These are phyloP conservation scores for Kappamyces sp. DNA, from an alignment of 192 early-diverging fungal genomes.

Conservation along the genomic window DNA sequence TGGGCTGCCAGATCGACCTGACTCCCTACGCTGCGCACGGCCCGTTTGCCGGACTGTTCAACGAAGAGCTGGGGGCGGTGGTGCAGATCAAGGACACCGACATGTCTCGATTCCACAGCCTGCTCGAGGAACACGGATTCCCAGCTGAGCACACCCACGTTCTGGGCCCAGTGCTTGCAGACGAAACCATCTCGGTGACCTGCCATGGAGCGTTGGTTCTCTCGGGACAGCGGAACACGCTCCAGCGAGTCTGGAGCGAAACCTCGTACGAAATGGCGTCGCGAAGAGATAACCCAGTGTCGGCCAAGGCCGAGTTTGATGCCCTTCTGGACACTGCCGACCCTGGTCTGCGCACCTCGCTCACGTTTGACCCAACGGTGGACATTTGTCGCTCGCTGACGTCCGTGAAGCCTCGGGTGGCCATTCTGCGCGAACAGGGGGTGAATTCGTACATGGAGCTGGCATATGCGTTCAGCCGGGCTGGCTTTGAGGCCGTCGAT, in stretches of 20 bases:
- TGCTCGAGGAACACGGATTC: constrained; percentile 51
- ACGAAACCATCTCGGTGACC: constrained; percentile 13
- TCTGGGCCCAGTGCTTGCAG: constrained; percentile 46
- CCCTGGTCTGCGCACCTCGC: constrained; percentile 67
- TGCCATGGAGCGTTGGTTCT: constrained; percentile 34
- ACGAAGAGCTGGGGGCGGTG: constrained; percentile 97
- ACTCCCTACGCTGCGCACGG: constrained; percentile 7
- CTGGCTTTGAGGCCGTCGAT: constrained; percentile 92
- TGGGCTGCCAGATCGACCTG: constrained; percentile 70
- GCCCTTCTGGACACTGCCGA: constrained; percentile 62
- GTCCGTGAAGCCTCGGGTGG: constrained; percentile 67
- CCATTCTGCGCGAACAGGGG: constrained; percentile 95
- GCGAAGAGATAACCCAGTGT: constrained; percentile 82
- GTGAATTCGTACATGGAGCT: constrained; percentile 94
- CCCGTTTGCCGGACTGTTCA: constrained; percentile 61
- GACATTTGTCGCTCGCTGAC: constrained; percentile 24
- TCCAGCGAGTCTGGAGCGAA: constrained; percentile 83
- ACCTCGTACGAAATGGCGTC: constrained; percentile 89
- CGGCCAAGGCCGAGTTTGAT: constrained; percentile 79
- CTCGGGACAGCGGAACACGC: constrained; percentile 47
- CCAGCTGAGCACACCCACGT: constrained; percentile 45
- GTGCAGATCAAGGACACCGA: constrained; percentile 70
- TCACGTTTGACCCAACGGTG: constrained; percentile 74
- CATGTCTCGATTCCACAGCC: constrained; percentile 43
- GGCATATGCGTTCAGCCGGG: constrained; percentile 86